Conservation (phyloP, 805 yeast species). For the Cephaloascus fragrans region DNA sequence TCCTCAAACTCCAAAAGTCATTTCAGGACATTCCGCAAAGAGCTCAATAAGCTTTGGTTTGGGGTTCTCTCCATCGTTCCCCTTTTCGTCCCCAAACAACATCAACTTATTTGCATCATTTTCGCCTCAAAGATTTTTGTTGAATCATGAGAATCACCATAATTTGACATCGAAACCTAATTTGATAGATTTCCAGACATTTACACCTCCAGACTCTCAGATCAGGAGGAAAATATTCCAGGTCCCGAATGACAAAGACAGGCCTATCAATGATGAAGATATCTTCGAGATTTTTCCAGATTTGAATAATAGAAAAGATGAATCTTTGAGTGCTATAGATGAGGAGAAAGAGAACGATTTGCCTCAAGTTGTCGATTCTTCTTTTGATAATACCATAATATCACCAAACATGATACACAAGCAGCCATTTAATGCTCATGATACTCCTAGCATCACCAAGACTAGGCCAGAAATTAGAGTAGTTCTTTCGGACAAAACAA, state of each 20-base stretch:
- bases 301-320: not conserved
- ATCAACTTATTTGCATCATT: not conserved
- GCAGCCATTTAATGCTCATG: not conserved
- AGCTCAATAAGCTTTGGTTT: not conserved
- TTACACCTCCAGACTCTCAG: slow-evolving; percentile 1
- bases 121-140: not conserved
- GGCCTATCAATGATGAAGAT: not conserved
- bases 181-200: not conserved
- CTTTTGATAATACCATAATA: not conserved
- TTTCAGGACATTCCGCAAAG: not conserved
- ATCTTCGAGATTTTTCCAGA: not conserved
- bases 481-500: not conserved
- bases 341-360: not conserved
- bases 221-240: not conserved
- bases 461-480: not conserved
- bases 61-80: not conserved
- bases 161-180: not conserved
- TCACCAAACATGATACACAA: not conserved
- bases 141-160: not conserved
- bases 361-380: not conserved
- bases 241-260: not conserved
- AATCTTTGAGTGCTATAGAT: not conserved
- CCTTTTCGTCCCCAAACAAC: not conserved
- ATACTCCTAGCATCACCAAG: not conserved
- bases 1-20: not conserved